Evolutionary conservation across 768 basidiomycete species (phyloP).

Genomic region (Termitomyces sp.): DNA sequence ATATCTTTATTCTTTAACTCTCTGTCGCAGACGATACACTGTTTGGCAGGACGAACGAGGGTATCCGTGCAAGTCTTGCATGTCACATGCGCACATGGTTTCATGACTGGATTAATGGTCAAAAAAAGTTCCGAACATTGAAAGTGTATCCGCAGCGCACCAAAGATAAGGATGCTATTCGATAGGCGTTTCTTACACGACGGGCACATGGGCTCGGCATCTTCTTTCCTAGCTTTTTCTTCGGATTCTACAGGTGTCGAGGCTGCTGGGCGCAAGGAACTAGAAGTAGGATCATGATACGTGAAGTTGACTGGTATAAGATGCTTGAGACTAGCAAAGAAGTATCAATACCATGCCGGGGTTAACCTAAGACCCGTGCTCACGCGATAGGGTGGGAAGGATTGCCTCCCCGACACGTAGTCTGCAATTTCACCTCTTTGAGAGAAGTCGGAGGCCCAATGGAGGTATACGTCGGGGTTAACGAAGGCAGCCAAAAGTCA

Average conservation of each 20-base stretch:
- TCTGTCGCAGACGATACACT: conserved; percentile 86
- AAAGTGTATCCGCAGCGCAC: conserved; percentile 37
- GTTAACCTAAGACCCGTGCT: conserved; percentile 23
- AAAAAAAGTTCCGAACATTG: not conserved
- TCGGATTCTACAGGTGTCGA: conserved; percentile 29
- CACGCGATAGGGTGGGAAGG: conserved; percentile 77
- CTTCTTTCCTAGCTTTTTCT: conserved; percentile 43
- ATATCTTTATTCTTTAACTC: conserved; percentile 63
- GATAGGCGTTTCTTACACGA: conserved; percentile 84
- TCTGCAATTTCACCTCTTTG: conserved; percentile 80
- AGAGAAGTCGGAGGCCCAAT: conserved; percentile 59
- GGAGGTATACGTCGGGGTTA: conserved; percentile 78
- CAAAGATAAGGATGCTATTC: conserved; percentile 65
- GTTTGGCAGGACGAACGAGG: conserved; percentile 69
- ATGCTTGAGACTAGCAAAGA: conserved; percentile 64
- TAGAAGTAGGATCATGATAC: conserved; percentile 31
- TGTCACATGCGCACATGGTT: conserved; percentile 85
- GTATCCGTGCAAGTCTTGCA: conserved; percentile 91
- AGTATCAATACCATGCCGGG: not conserved
- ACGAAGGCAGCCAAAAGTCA: conserved; percentile 94
- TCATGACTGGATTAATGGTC: conserved; percentile 49
- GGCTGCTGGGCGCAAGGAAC: conserved; percentile 6
- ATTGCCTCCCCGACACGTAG: conserved; percentile 80
- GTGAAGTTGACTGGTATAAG: conserved; percentile 81
- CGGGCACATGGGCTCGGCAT: conserved; percentile 70